Conservation (phyloP, 352 stramenopile species). For the Thalassiosira sp. region DNA sequence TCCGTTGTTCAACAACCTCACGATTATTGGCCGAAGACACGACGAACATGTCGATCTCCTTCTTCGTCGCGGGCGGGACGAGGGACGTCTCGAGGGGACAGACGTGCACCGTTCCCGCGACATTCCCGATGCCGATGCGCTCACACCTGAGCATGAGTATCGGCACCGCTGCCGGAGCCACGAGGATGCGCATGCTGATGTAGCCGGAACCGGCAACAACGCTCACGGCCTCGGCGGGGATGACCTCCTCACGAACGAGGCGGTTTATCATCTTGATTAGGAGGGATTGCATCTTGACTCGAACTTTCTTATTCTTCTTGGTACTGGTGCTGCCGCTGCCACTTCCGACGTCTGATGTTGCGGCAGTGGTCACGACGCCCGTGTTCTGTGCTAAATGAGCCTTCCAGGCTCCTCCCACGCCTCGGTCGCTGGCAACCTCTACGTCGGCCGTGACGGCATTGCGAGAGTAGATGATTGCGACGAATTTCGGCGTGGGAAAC, state of each 20-base stretch:
- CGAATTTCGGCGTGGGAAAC: neutral
- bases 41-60: neutral
- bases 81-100: neutral
- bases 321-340: too few species aligned
- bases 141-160: slow-evolving; percentile 50
- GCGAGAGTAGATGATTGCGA: neutral
- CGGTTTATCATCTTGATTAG: neutral
- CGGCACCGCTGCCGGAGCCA: slow-evolving; percentile 7
- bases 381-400: too few species aligned
- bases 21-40: neutral
- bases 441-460: too few species aligned
- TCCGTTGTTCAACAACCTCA: too few species aligned
- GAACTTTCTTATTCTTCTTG: neutral
- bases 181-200: neutral
- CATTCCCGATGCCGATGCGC: slow-evolving; percentile 56
- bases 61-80: neutral
- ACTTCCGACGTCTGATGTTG: too few species aligned
- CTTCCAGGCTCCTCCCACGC: too few species aligned
- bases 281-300: neutral
- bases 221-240: neutral
- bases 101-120: slow-evolving; percentile 47
- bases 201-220: neutral
- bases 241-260: neutral
- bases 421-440: too few species aligned
- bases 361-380: too few species aligned